Evolutionary conservation across 2,329 filamentous ascomycete species (phyloP).

Genomic region (Colletotrichum magnum): DNA sequence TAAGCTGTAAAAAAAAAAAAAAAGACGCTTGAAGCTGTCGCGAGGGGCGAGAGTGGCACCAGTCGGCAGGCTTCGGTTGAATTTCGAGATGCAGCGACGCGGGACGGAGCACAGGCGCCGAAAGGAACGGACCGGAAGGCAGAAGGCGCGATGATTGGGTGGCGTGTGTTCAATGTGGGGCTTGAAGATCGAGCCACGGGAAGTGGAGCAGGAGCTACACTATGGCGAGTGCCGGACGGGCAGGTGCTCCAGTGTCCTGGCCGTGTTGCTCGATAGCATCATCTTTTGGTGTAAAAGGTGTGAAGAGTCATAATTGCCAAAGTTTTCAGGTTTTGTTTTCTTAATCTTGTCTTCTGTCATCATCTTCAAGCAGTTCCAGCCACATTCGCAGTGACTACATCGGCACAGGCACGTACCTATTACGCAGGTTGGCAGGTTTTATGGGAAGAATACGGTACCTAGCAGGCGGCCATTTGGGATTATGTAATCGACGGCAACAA

Average conservation of each 20-base stretch:
- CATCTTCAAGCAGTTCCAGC: too few species aligned
- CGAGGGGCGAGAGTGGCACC: background rate
- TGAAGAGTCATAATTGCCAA: too few species aligned
- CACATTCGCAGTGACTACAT: too few species aligned
- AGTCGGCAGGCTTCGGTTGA: slow-evolving; percentile 37
- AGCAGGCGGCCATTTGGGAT: too few species aligned
- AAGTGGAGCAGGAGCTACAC: background rate
- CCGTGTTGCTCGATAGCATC: too few species aligned
- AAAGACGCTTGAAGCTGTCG: background rate
- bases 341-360: too few species aligned
- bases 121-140: slow-evolving; percentile 16
- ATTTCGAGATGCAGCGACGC: slow-evolving; percentile 34
- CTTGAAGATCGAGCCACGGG: slow-evolving; percentile 1
- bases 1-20: background rate
- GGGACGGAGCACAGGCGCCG: slow-evolving; percentile 17
- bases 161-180: background rate
- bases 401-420: too few species aligned
- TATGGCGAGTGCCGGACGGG: background rate
- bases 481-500: too few species aligned
- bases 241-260: background rate
- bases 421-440: too few species aligned
- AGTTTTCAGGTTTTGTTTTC: too few species aligned
- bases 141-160: slow-evolving; percentile 1
- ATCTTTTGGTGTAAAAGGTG: too few species aligned
- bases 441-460: too few species aligned